Base-by-base conservation (phyloP, 202 grass and related monocot genomes). In the Schoenoplectus triqueter region DNA sequence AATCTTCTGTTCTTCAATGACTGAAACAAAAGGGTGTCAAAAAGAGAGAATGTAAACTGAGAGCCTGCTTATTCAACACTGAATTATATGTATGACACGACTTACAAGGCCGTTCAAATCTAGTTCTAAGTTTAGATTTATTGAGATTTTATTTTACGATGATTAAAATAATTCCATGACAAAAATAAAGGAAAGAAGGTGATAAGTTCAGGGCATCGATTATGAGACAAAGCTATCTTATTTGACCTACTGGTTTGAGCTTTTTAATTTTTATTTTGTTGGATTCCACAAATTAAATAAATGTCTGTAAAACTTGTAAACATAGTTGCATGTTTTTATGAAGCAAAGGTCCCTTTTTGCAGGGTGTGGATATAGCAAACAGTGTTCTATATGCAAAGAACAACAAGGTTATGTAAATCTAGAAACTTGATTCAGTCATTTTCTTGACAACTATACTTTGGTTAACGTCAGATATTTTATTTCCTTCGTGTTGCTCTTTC, bases 331-430 rank as follows among this genome's bases (percentile, higher is more conserved):
- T 78, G 22, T 78, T 78, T 56, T 60, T 7, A 56, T 56, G 11
- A 77, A 15, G 73, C 20, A 77, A 57, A 11, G 7, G 51, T 51
- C 50, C 10, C 2, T 48, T 76, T 31, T 56, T 77, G 56, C 20
- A 40, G 21, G 1, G 22, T 77, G 2, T 5, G 6, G 40, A 76
- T 55, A 22, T 76, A 14, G 60, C 31, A 60, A 78, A 78, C 2
- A 0, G 5, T 22, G 50, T 47, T 18, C 3, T 56, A 76, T 56
- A 22, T 19, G 2, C 10, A 18, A 77, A 21, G 60, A 64, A 31
- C 3, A 81, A 64, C 10, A 81, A 81, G 20, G 19, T 21, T 31
- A 66, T 66, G 61, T 22, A 66, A 81, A 66, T 64, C 46, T 81
- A 81, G 22, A 49, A 66, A 81, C 80, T 62, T 82, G 80, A 65